A percentile compares a stretch with the other conserved stretches of the same genome.
Evolutionary conservation across 176 grass and related monocot genomes (phyloP).

Genomic region (Hsuehochloa calcarea): DNA sequence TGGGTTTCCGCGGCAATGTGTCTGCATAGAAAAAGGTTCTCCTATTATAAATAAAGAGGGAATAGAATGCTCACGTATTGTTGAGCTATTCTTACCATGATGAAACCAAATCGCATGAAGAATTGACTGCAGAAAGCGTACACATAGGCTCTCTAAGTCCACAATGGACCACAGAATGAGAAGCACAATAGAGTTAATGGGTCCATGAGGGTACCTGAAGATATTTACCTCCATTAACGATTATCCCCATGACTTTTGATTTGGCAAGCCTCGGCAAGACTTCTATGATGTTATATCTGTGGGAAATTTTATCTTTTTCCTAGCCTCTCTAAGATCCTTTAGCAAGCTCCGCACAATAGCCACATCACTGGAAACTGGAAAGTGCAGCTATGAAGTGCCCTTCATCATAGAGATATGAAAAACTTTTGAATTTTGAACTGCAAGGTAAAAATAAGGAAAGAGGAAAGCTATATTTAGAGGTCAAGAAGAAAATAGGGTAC

Average conservation of each 20-base stretch:
- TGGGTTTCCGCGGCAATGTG: constrained; percentile 69
- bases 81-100: constrained; percentile 39
- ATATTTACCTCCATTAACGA: constrained; percentile 88
- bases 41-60: neutral
- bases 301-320: constrained; percentile 90
- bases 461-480: constrained; percentile 19
- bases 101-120: constrained; percentile 87
- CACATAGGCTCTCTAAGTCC: no score
- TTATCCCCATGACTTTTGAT: constrained; percentile 89
- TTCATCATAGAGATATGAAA: constrained; percentile 93
- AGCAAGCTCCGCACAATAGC: constrained; percentile 71
- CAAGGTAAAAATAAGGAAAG: no score
- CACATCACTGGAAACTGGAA: constrained; percentile 46
- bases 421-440: constrained; percentile 98
- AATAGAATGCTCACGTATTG: neutral
- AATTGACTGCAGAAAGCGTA: no score
- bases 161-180: no score
- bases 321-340: constrained; percentile 78
- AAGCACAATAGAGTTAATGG: constrained; percentile 20
- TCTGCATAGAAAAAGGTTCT: constrained; percentile 36
- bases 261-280: constrained; percentile 70
- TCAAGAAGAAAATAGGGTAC: constrained; percentile 1
- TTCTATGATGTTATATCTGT: constrained; percentile 87
- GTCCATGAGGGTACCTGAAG: constrained; percentile 69
- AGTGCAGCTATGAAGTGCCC: constrained; percentile 83